Base-by-base conservation (phyloP, 371 early-diverging fungal genomes). In the Apophysomyces trapeziformis region DNA sequence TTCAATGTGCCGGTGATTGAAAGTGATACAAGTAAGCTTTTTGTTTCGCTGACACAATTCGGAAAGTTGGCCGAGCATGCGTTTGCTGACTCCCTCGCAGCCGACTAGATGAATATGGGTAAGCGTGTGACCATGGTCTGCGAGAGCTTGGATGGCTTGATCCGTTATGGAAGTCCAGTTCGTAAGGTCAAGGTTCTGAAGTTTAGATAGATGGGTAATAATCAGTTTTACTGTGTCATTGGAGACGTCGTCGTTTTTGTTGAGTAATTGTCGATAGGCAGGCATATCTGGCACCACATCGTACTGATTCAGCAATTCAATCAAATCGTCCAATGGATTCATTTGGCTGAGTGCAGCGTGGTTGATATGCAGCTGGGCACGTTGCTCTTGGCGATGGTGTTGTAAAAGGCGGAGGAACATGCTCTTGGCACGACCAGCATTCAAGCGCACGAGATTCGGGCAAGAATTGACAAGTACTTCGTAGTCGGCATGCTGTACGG, bases 151-250 rank as follows among this genome's bases (percentile, higher is more conserved):
- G 16, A 68, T 57, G n/a, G 67, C 62, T 38, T 57, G 57, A 38
- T 77, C 74, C 11, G 71, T 66, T 14, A 77, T 54, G 36, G 68
- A 63, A 12, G 66, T 54, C 74, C 74, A 74, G 43, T 72, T 45
- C 6, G 71, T 67, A 14, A 77, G 58, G 37, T 74, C 74, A 13
- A 77, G 58, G 0, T 64, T 65, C 35, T 67, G 54, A 5, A 77
- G 47, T 4, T 69, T 65, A 43, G 70, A 57, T 13, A 77, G 36
- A 35, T 65, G 63, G 1, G 45, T 39, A 18, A 60, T 60, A 7
- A 77, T 58, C 0, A 63, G 35, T 45, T 71, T 69, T 2, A 74
- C 64, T 0, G 74, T 71, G 0, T 57, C 57, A 39, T 65, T 47
- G 12, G 68, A 67, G 4, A 74, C 72, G n/a, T 61, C 56, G 39